These are phyloP conservation scores for Neolentinus lepideus DNA, from an alignment of 1,284 basidiomycete species.

Conservation along the genomic window DNA sequence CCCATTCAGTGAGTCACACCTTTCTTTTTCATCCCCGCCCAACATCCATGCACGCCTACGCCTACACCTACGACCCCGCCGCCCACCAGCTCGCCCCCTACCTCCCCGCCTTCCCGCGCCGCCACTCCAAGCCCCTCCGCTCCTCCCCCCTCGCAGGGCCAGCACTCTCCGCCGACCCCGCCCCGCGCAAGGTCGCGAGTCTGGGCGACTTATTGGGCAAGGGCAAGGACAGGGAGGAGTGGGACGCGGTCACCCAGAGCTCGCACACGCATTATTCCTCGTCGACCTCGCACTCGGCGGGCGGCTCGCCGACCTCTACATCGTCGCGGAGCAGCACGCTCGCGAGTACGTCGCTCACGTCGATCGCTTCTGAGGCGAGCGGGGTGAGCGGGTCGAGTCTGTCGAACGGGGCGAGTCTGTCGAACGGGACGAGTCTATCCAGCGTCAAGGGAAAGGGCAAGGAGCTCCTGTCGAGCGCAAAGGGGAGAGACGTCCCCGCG, in stretches of 20 bases:
- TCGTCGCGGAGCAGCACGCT: background rate
- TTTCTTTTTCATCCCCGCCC: too few species aligned
- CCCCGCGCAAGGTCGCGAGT: conserved; percentile 1
- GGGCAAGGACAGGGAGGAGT: too few species aligned
- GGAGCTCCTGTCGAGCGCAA: background rate
- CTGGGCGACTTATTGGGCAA: too few species aligned
- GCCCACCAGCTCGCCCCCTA: too few species aligned
- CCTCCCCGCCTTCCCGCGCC: background rate
- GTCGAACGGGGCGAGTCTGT: background rate
- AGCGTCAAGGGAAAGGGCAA: background rate
- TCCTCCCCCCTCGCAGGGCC: conserved; percentile 21
- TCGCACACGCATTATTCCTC: too few species aligned
- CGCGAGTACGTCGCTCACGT: background rate
- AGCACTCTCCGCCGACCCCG: conserved; percentile 18
- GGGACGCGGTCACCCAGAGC: too few species aligned
- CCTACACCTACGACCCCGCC: too few species aligned
- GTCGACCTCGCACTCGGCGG: background rate
- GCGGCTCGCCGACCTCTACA: background rate
- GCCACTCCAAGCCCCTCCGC: conserved; percentile 17
- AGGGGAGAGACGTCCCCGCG: background rate
- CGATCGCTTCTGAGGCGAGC: background rate
- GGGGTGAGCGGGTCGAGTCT: background rate
- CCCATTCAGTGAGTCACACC: too few species aligned
- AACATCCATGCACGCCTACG: too few species aligned
- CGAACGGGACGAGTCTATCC: background rate